Percentiles rank a stretch among this genome's conserved stretches.
phyloP scores from a whole-genome alignment of 768 basidiomycete genomes.

The Phanerodontia chrysosporium region DNA sequence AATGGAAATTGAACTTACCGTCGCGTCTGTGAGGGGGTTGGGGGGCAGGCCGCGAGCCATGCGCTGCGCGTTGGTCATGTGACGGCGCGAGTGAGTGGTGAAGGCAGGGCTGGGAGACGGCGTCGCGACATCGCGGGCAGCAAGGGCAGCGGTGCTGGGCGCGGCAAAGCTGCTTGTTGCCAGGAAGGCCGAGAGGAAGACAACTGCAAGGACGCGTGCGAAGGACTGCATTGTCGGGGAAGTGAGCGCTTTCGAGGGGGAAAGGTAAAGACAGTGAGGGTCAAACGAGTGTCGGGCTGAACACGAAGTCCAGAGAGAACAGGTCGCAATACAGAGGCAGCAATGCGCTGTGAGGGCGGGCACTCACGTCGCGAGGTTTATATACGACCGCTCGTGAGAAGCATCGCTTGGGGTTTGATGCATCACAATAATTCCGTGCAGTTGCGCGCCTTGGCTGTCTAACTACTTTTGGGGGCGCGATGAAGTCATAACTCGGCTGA shows the following conservation, averaged over 20 bases:
- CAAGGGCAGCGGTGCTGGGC: neutral
- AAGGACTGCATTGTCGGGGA: slow-evolving; percentile 6
- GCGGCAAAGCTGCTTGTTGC: neutral
- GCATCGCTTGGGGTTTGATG: slow-evolving; percentile 3
- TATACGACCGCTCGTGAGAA: slow-evolving; percentile 1
- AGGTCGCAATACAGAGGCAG: neutral
- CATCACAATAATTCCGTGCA: too few species aligned
- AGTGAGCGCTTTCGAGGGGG: neutral
- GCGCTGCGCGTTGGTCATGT: slow-evolving; percentile 5
- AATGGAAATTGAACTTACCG: neutral
- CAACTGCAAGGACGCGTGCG: slow-evolving; percentile 1
- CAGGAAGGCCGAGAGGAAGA: slow-evolving; percentile 2
- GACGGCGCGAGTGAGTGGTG: neutral
- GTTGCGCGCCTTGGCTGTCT: neutral
- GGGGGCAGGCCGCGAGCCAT: slow-evolving; percentile 5
- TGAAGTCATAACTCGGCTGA: neutral
- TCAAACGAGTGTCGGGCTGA: slow-evolving; percentile 1
- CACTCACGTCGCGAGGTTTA: too few species aligned
- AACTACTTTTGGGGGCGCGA: neutral
- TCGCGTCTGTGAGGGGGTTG: slow-evolving; percentile 1
- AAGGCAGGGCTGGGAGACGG: neutral
- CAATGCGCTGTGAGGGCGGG: slow-evolving; percentile 1
- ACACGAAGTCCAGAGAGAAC: neutral
- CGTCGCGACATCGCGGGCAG: neutral
- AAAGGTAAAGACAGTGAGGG: slow-evolving; percentile 5